These are phyloP conservation scores for Cladosporium sp. DNA, from an alignment of 2,329 filamentous ascomycete species.

Conservation along the genomic window DNA sequence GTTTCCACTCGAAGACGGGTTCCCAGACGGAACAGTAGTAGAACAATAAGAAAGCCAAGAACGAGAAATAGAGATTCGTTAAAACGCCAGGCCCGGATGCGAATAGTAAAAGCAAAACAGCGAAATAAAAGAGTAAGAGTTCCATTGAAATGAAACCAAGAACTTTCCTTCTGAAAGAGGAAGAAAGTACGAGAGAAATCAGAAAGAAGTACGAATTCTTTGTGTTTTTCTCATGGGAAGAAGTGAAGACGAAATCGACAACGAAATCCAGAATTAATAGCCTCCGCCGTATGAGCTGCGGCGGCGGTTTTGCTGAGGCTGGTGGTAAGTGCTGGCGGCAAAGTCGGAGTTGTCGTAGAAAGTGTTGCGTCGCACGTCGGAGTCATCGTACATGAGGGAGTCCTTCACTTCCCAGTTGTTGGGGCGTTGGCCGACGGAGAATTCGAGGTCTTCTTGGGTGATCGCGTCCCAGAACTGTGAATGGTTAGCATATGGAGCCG, in stretches of 20 bases:
- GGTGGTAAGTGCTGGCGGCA: slow-evolving; percentile 44
- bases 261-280: slow-evolving; percentile 10
- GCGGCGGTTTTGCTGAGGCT: slow-evolving; percentile 20
- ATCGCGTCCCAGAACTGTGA: slow-evolving; percentile 90
- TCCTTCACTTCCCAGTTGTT: slow-evolving; percentile 99
- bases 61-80: background rate
- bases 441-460: slow-evolving; percentile 96
- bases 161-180: background rate
- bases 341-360: slow-evolving; percentile 67
- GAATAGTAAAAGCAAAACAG: background rate
- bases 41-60: background rate
- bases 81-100: background rate
- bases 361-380: slow-evolving; percentile 63
- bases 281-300: slow-evolving; percentile 11
- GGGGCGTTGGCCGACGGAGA: slow-evolving; percentile 89
- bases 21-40: background rate
- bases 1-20: background rate
- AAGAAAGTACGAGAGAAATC: slow-evolving; percentile 53
- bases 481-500: background rate
- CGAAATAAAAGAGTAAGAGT: background rate
- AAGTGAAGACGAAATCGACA: slow-evolving; percentile 11
- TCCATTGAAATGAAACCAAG: background rate
- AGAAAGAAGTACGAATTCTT: slow-evolving; percentile 2
- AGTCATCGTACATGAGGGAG: slow-evolving; percentile 66
- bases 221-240: background rate